Evolutionary conservation across 441 rosid species (phyloP), one percentile per base, ranked within the genome.

Genomic region (Jatropha multifida): DNA sequence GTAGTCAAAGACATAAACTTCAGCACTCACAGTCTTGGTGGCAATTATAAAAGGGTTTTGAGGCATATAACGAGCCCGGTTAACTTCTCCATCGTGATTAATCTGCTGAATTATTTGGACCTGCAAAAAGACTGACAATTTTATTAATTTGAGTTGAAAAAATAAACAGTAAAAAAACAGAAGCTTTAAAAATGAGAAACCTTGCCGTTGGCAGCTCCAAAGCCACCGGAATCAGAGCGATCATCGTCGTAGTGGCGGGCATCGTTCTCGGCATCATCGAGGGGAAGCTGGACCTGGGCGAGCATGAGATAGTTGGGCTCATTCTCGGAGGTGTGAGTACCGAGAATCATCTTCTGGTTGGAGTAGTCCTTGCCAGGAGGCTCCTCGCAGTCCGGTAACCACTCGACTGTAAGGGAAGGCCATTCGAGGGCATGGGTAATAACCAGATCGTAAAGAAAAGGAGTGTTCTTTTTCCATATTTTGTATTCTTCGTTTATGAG

Each of bases 401-500:
- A 93, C 83, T 93, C 97, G 23, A 93, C 99, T 42, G 98, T 95
- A 76, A 93, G 95, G 26, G 99, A 95, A 5, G 99, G 99, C 99
- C 97, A 95, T 74, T 95, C 98, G n/a, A 95, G 92, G 68, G 98
- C 97, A 68, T 93, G 99, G 60, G 98, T 93, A 37, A 95, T 93
- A 72, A 95, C 97, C 65, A 95, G 90, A 82, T 95, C 98, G 85
- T 95, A 95, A 27, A 93, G 88, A 78, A 95, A 93, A 4, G 98
- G 98, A 17, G 98, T 93, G 85, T 95, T 95, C 88, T 95, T 95
- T 86, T 95, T 95, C 99, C 99, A 95, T 73, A 93, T 92, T 86
- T 91, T 90, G 88, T 93, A 95, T 79, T 95, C 99, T 83, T 95
- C 99, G 77, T 95, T 93, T 82, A 95, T 88, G 67, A 90, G 83